These are phyloP conservation scores for Stephanodiscus minutulus DNA, from an alignment of 108 stramenopile genomes.

Conservation along the genomic window DNA sequence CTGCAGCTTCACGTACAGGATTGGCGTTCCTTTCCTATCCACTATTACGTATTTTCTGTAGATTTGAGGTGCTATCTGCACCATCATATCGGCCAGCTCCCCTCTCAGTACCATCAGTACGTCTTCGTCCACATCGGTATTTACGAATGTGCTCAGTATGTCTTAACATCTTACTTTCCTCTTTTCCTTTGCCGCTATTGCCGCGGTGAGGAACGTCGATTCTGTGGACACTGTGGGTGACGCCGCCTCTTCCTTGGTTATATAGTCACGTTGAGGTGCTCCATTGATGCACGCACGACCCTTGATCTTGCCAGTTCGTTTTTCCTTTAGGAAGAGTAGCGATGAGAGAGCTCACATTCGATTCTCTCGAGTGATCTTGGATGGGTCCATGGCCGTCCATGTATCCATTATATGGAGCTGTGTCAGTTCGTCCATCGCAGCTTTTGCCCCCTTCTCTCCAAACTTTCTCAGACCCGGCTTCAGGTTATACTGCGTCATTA, in stretches of 20 bases:
- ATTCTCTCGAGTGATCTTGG: neutral
- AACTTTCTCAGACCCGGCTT: neutral
- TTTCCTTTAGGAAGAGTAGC: constrained; percentile 38
- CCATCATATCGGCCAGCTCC: constrained; percentile 25
- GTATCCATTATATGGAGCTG: neutral
- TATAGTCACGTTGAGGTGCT: too few relatives aligned
- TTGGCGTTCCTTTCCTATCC: neutral
- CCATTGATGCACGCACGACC: too few relatives aligned
- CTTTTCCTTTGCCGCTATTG: constrained; percentile 48
- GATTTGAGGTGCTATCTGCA: constrained; percentile 12
- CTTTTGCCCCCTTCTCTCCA: neutral
- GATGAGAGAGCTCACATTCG: constrained; percentile 19
- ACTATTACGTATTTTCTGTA: constrained; percentile 24
- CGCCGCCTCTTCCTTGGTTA: constrained; percentile 2
- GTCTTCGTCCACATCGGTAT: constrained; percentile 43
- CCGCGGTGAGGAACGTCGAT: constrained; percentile 22
- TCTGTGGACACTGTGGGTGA: constrained; percentile 40
- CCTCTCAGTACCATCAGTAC: constrained; percentile 31
- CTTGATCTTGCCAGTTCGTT: neutral
- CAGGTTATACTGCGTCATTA: constrained; percentile 7
- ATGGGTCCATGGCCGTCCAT: neutral
- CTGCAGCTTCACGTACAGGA: neutral
- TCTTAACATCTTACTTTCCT: constrained; percentile 44
- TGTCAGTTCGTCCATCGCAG: neutral
- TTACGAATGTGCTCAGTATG: constrained; percentile 54